Percentiles rank a stretch among this genome's conserved stretches.
Evolutionary conservation across 352 stramenopile species (phyloP).

Genomic region (Pseudoperonospora humuli): DNA sequence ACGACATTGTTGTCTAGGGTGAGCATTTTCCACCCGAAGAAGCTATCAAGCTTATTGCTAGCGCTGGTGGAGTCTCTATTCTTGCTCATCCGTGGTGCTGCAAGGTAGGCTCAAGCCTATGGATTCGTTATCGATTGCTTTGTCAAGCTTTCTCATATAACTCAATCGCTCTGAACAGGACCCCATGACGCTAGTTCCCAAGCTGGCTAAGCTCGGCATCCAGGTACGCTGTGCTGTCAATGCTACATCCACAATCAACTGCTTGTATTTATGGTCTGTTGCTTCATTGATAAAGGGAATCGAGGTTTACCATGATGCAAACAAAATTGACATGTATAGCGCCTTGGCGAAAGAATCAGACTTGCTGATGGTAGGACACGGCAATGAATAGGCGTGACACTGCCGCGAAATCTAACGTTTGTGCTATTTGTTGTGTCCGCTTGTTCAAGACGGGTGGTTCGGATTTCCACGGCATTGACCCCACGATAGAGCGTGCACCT

Average conservation of each 20-base stretch:
- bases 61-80: constrained; percentile 67
- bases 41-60: constrained; percentile 80
- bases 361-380: constrained; percentile 46
- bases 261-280: background rate
- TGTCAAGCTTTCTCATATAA: background rate
- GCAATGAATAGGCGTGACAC: background rate
- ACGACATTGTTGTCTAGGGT: constrained; percentile 27
- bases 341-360: constrained; percentile 60
- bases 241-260: background rate
- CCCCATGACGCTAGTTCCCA: constrained; percentile 54
- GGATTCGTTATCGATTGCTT: background rate
- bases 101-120: constrained; percentile 54
- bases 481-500: constrained; percentile 52
- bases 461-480: constrained; percentile 81
- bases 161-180: constrained; percentile 26
- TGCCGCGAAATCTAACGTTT: background rate
- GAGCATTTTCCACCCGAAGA: constrained; percentile 80
- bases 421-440: constrained; percentile 1
- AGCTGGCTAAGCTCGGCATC: constrained; percentile 66
- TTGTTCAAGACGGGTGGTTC: constrained; percentile 64
- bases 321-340: constrained; percentile 81
- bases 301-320: constrained; percentile 74
- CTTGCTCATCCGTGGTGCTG: constrained; percentile 84
- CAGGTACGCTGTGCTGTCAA: constrained; percentile 31
- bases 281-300: constrained; percentile 39